Base-by-base conservation (phyloP, 2,329 filamentous ascomycete genomes). In the Didymella pinodella region DNA sequence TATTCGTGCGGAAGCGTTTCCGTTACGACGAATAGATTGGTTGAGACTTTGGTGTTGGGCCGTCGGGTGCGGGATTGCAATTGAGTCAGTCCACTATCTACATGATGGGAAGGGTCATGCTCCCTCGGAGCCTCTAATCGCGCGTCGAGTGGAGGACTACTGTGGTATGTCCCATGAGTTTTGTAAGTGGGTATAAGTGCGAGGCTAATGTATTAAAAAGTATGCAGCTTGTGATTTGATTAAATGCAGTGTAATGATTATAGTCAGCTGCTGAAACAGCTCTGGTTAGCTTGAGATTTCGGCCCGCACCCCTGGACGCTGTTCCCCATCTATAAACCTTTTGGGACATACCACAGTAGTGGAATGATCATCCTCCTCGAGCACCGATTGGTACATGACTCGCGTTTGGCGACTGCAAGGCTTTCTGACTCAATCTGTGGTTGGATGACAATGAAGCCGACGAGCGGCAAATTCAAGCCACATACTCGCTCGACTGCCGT, bases 61-160 rank as follows among this genome's bases (percentile, higher is more conserved):
- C 40, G 14, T 34, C 41, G 41, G 29, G 25, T 22, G 26, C 54
- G 31, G 20, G 10, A 22, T 38, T 22, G 20, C 18, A 26, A 18
- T 36, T 8, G 44, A 48, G 14, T 44, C 54, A 47, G 32, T 51
- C 32, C 26, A 34, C 41, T 47, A 29, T 12, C 31, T 32, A 26
- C 32, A 47, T 34, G 34, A 26, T 44, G 28, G 47, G 16, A 34
- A 12, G 8, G 26, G 10, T 41, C 28, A 11, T 48, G 7, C 34
- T 41, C 43, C 43, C 54, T 31, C 44, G 40, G 34, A 48, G 34
- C 43, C 20, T 6, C n/a, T 32, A 6, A 47, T 29, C 25, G 41
- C 26, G 32, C 28, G 18, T 31, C 43, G 26, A 50, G 43, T 48
- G 20, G n/a, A 48, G 6, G 28, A 22, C 12, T 26, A n/a, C n/a